These are phyloP conservation scores for Iberis amara DNA, from an alignment of 441 rosid genomes.

Conservation along the genomic window DNA sequence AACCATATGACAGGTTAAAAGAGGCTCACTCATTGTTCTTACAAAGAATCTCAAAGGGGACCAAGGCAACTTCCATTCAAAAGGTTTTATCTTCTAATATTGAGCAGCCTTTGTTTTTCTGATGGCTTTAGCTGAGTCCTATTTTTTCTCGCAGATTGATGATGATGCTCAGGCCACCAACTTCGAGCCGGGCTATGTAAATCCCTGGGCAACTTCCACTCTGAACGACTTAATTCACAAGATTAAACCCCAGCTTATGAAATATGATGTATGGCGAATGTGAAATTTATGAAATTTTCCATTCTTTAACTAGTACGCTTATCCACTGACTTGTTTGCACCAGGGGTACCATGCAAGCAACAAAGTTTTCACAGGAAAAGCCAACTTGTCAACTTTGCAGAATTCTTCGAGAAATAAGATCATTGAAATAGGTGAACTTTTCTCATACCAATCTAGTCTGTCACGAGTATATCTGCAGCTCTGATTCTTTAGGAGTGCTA, in stretches of 20 bases:
- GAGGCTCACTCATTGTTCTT: constrained; percentile 52
- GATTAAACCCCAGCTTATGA: constrained; percentile 45
- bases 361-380: constrained; percentile 67
- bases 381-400: constrained; percentile 48
- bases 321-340: constrained; percentile 25
- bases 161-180: constrained; percentile 18
- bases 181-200: constrained; percentile 30
- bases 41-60: constrained; percentile 51
- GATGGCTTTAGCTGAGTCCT: constrained; percentile 13
- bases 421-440: constrained; percentile 55
- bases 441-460: constrained; percentile 6
- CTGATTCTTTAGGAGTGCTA: constrained; percentile 1
- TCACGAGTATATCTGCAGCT: constrained; percentile 7
- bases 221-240: constrained; percentile 41
- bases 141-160: constrained; percentile 40
- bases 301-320: constrained; percentile 5
- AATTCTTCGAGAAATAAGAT: constrained; percentile 68
- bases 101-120: background rate
- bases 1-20: constrained; percentile 62
- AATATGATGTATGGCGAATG: constrained; percentile 49
- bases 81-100: constrained; percentile 38
- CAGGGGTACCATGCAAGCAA: constrained; percentile 68
- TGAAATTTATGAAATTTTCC: background rate
- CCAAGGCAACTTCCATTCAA: constrained; percentile 36
- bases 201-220: constrained; percentile 76